A percentile compares a stretch with the other conserved stretches of the same genome.
These are phyloP conservation scores for Exserohilum rostratum DNA, from an alignment of 2,329 filamentous ascomycete species.

Conservation along the genomic window DNA sequence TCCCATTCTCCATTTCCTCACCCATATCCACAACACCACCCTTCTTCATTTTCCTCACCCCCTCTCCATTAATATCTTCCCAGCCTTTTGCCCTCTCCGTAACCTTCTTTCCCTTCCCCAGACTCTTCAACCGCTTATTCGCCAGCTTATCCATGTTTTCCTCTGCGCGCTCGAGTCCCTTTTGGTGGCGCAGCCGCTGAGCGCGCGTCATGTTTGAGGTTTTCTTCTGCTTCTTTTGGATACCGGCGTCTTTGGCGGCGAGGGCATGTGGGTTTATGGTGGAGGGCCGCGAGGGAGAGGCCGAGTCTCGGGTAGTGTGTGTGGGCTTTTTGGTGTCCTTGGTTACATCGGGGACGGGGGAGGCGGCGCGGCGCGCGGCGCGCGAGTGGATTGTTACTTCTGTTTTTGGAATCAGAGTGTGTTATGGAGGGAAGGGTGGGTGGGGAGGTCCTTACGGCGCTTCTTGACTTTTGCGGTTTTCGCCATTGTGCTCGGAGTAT, in stretches of 20 bases:
- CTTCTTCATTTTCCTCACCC: slow-evolving; percentile 22
- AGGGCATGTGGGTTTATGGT: slow-evolving; percentile 60
- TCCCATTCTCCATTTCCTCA: slow-evolving; percentile 17
- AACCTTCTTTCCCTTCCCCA: slow-evolving; percentile 55
- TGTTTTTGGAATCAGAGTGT: slow-evolving; percentile 41
- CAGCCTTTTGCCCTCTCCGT: slow-evolving; percentile 54
- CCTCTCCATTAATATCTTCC: slow-evolving; percentile 46
- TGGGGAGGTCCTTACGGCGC: slow-evolving; percentile 38
- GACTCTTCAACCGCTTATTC: slow-evolving; percentile 61
- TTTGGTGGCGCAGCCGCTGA: slow-evolving; percentile 57
- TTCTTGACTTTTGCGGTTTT: slow-evolving; percentile 57
- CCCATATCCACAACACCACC: slow-evolving; percentile 25
- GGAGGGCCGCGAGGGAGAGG: slow-evolving; percentile 32
- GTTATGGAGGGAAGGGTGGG: background rate
- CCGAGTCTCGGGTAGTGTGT: slow-evolving; percentile 47
- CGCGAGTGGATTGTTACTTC: slow-evolving; percentile 73
- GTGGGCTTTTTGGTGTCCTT: slow-evolving; percentile 65
- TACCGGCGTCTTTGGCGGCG: slow-evolving; percentile 70
- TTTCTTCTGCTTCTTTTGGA: slow-evolving; percentile 71
- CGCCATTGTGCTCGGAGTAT: slow-evolving; percentile 41
- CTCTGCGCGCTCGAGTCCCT: slow-evolving; percentile 61
- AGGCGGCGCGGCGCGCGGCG: slow-evolving; percentile 73
- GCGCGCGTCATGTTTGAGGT: slow-evolving; percentile 52
- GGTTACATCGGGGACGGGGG: slow-evolving; percentile 72
- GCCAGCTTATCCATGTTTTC: slow-evolving; percentile 61